Evolutionary conservation across 495 filamentous ascomycete genomes (phyloP).

Genomic region (Podospora anserina): DNA sequence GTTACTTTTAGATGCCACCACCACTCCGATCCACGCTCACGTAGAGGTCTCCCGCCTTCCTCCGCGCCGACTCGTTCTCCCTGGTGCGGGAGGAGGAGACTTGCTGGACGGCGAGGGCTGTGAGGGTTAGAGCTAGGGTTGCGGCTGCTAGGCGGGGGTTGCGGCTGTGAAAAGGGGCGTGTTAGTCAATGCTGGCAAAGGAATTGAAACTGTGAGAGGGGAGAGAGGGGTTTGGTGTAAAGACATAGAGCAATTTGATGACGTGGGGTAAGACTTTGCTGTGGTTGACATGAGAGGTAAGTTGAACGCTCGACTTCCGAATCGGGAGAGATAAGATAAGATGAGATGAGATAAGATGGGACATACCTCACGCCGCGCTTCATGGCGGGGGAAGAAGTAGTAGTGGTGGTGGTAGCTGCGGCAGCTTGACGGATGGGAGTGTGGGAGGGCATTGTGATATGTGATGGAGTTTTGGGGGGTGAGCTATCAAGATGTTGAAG

Average conservation of each 20-base stretch:
- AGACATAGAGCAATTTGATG: too few species aligned
- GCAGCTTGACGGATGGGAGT: not conserved
- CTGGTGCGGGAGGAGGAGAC: constrained; percentile 27
- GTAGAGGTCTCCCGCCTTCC: constrained; percentile 35
- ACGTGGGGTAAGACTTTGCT: not conserved
- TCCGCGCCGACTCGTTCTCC: constrained; percentile 43
- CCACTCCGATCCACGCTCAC: constrained; percentile 51
- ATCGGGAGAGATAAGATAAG: too few species aligned
- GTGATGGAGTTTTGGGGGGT: not conserved
- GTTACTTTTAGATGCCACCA: constrained; percentile 36
- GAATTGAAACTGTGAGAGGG: too few species aligned
- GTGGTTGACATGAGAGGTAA: not conserved
- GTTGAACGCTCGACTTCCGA: too few species aligned
- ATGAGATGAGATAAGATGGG: not conserved
- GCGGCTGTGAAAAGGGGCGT: constrained; percentile 22
- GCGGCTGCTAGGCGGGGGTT: constrained; percentile 33
- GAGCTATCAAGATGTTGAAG: not conserved
- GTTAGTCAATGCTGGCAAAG: too few species aligned
- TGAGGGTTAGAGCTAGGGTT: constrained; percentile 29
- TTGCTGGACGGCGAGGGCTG: constrained; percentile 35
- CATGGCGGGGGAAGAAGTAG: not conserved
- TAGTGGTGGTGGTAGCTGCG: not conserved
- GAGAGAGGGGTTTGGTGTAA: too few species aligned
- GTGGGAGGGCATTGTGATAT: not conserved
- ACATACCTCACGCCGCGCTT: constrained; percentile 1